Evolutionary conservation across 192 early-diverging fungal genomes (phyloP), one percentile per base, ranked within the genome.

Genomic region (Linnemannia hyalina): DNA sequence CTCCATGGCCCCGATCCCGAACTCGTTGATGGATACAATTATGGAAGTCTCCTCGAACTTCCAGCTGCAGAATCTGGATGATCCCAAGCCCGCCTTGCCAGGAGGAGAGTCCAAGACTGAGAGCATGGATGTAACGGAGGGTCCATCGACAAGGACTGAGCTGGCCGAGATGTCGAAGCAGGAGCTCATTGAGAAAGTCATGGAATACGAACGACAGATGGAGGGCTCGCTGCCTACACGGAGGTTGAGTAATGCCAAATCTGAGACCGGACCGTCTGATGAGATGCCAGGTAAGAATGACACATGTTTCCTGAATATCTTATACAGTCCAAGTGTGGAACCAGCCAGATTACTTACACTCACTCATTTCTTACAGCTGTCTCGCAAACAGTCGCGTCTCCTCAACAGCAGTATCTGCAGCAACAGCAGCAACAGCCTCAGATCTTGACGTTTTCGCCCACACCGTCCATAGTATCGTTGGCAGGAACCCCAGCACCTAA

Each of bases 141-240:
- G 75, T 4, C 71, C 75, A 23, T 86, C 79, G 3, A 86, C 84
- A 26, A 75, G 84, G 6, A 74, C 73, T 16, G 84, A 86, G n/a
- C 52, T 86, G 3, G 74, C 73, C 8, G 84, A 75, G 40, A 41
- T 86, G 5, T 86, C 84, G 1, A 86, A 86, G 41, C 78, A 77
- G 20, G 84, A 86, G 52, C 60, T 86, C 38, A 86, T 86, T 52
- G 84, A 80, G 10, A 86, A 86, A 40, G 84, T 86, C 15, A 86
- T 86, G 84, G 75, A 86, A 47, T 86, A 86, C 40, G 80, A 86
- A 49, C 84, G 84, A 26, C 84, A 86, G 54, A 86, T 86, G 75
- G 84, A 81, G 26, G 72, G 70, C 46, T 69, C 79, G 0, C 22
- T 81, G 4, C 49, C 84, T 8, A 32, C 44, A 4, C 74, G 84